A percentile compares a stretch with the other conserved stretches of the same genome.
These are phyloP conservation scores for Parathielavia appendiculata DNA, from an alignment of 495 filamentous ascomycete species.

Conservation along the genomic window DNA sequence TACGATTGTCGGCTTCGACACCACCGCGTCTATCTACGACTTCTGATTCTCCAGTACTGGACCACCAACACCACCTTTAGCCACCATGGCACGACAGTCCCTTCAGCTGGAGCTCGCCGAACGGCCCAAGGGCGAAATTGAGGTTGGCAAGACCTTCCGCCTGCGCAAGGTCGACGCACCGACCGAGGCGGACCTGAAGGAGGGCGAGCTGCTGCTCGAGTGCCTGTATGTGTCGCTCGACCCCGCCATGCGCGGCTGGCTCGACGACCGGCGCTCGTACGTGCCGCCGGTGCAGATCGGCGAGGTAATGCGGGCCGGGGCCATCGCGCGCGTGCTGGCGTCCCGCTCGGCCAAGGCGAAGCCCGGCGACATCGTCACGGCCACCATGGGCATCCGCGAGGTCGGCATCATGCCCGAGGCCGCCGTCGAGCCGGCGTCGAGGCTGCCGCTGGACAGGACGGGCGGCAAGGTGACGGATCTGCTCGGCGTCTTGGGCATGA, in stretches of 20 bases:
- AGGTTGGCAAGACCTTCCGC: conserved; percentile 51
- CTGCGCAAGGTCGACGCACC: conserved; percentile 45
- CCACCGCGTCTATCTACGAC: no score
- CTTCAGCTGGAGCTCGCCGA: conserved; percentile 47
- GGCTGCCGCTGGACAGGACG: conserved; percentile 34
- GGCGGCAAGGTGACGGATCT: conserved; percentile 54
- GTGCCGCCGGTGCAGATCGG: conserved; percentile 60
- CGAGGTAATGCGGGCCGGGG: conserved; percentile 61
- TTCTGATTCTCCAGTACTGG: no score
- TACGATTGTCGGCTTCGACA: no score
- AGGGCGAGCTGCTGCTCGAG: conserved; percentile 61
- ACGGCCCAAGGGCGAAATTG: conserved; percentile 42
- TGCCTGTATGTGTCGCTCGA: conserved; percentile 69
- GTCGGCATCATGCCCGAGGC: conserved; percentile 50
- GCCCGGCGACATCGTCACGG: conserved; percentile 51
- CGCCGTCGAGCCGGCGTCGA: conserved; percentile 41
- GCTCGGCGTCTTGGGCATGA: conserved; percentile 56
- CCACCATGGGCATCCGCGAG: conserved; percentile 56
- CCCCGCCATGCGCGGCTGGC: conserved; percentile 77
- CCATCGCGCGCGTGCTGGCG: conserved; percentile 49
- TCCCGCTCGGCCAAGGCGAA: conserved; percentile 40
- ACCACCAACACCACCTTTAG: neutral
- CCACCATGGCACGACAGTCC: conserved; percentile 38
- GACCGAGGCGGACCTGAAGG: conserved; percentile 42
- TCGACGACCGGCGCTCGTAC: conserved; percentile 62